Percentiles rank a stretch among this genome's conserved stretches.
Conservation (phyloP, 2,329 filamentous ascomycete species). For the Fonsecaea nubica region DNA sequence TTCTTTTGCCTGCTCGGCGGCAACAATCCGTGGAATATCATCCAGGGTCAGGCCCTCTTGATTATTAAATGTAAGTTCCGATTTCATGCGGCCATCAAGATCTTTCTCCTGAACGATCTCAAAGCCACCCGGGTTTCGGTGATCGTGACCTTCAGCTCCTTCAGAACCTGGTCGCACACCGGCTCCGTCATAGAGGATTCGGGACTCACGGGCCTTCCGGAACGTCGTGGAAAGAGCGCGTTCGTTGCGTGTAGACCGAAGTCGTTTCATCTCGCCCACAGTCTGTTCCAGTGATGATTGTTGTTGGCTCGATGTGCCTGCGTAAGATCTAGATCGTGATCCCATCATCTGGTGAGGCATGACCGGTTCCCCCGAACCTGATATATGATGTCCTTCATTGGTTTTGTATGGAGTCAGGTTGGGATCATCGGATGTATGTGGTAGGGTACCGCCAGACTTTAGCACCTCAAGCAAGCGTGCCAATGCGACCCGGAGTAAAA, state of each 20-base stretch:
- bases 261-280: conserved; percentile 88
- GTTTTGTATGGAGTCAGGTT: conserved; percentile 71
- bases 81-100: conserved; percentile 69
- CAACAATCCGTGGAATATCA: conserved; percentile 94
- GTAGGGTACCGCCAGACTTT: conserved; percentile 79
- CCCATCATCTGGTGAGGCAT: conserved; percentile 67
- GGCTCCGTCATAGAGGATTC: conserved; percentile 88
- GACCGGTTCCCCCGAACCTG: conserved; percentile 56
- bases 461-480: conserved; percentile 88
- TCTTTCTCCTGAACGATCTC: conserved; percentile 83
- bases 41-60: conserved; percentile 92
- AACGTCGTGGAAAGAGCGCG: conserved; percentile 93
- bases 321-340: conserved; percentile 75
- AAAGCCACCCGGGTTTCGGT: conserved; percentile 52
- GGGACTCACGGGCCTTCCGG: conserved; percentile 85
- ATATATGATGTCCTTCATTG: conserved; percentile 66
- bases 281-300: conserved; percentile 91
- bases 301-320: conserved; percentile 66
- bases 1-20: conserved; percentile 91
- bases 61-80: conserved; percentile 84
- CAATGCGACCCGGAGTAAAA: conserved; percentile 87
- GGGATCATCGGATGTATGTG: conserved; percentile 76
- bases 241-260: conserved; percentile 92
- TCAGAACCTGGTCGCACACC: conserved; percentile 75
- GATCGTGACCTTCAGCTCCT: conserved; percentile 65